Evolutionary conservation across 2,329 filamentous ascomycete species (phyloP).

Genomic region (Botrytis elliptica): DNA sequence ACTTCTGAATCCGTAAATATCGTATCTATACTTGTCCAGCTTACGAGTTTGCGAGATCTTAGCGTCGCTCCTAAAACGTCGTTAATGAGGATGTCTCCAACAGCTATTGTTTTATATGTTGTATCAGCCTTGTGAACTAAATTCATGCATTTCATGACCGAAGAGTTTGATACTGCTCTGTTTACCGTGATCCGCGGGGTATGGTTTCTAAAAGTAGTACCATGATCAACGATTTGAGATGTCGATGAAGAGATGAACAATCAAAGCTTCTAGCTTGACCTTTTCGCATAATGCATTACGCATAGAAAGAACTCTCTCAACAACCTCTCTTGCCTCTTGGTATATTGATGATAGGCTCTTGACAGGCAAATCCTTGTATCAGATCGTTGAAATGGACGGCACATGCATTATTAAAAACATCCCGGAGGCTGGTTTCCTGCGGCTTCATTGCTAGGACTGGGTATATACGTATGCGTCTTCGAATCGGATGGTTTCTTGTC

Average conservation of each 20-base stretch:
- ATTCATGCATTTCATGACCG: constrained; percentile 17
- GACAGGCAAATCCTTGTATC: constrained; percentile 14
- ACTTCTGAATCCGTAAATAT: background rate
- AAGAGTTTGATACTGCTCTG: background rate
- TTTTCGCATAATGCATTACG: constrained; percentile 15
- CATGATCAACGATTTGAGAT: background rate
- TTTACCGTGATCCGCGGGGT: background rate
- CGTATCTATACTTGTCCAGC: constrained; percentile 8
- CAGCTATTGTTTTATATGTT: constrained; percentile 18
- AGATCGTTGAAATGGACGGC: constrained; percentile 15
- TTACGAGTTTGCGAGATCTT: background rate
- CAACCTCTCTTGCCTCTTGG: background rate
- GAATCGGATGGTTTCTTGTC: background rate
- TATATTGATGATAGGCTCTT: background rate
- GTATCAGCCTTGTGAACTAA: constrained; percentile 17
- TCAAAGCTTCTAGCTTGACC: background rate
- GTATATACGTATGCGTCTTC: background rate
- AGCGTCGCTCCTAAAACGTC: background rate
- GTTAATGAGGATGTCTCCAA: constrained; percentile 8
- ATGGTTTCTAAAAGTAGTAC: constrained; percentile 9
- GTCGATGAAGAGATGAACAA: constrained; percentile 19
- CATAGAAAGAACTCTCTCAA: background rate
- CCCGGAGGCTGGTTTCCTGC: background rate
- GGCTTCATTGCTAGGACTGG: background rate
- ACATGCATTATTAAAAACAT: background rate